Base-by-base conservation (phyloP, 208 protist genomes). In the Strigomonas culicis region DNA sequence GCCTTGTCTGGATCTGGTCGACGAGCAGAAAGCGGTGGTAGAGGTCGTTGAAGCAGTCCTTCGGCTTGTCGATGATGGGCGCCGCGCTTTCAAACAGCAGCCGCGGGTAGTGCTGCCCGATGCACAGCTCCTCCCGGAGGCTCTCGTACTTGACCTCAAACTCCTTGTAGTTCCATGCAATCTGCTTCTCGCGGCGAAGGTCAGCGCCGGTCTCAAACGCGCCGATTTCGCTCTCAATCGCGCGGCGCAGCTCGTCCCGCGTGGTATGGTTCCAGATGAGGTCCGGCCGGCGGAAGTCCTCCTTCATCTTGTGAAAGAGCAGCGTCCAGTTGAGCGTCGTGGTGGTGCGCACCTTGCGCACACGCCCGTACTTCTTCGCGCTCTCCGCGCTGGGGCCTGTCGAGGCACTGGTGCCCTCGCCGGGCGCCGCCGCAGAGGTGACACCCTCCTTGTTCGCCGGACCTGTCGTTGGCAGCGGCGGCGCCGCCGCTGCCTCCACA, bases 181-280 rank as follows among this genome's bases (percentile, higher is more conserved):
- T 68, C 49, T 51, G 36, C 46, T 44, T 63, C 24, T 79, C 70
- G 19, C 61, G 55, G 6, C 63, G 71, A 36, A 86, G 34, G 4
- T 82, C 81, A 25, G 69, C 67, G 15, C 80, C 85, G 17, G 76
- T 56, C 25, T 72, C 74, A 52, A 95, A 87, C 0, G 80, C 63
- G 25, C 80, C 73, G 43, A 98, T 77, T 69, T 98, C 95, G 28
- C 64, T 59, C 49, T 97, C 89, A n/a, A 97, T 75, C 21, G 88
- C 83, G 24, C 90, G 78, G 24, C 80, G 72, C 28, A 98, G 79
- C 68, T 98, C 95, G 36, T 77, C 78, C 24, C 95, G 87, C 17
- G 95, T 98, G 3, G 81, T 84, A 66, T 93, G 85, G 62, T 97
- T 98, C 93, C 95, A 98, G 59, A 98, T 97, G 10, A 98, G 74